Evolutionary conservation across 2,329 filamentous ascomycete genomes (phyloP).

Genomic region (Fusarium buharicum): DNA sequence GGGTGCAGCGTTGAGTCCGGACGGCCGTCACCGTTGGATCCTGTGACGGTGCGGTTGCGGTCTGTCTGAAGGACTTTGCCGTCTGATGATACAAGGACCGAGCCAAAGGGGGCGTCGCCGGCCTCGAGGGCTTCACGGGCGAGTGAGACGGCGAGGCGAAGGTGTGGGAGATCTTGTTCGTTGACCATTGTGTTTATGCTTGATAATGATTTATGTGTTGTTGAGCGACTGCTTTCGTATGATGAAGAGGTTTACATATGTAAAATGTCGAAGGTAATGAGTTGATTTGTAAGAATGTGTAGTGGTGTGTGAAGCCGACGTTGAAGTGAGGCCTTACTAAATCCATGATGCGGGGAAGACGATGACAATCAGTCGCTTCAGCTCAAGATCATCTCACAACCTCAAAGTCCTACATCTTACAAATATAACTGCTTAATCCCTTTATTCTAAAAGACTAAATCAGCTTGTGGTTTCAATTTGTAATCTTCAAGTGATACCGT

Average conservation of each 20-base stretch:
- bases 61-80: conserved; percentile 47
- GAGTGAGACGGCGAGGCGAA: conserved; percentile 45
- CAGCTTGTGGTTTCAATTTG: not conserved
- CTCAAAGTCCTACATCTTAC: not conserved
- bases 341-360: conserved; percentile 31
- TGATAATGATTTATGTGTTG: too few species aligned
- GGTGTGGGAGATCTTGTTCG: conserved; percentile 23
- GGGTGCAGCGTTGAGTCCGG: conserved; percentile 51
- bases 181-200: conserved; percentile 15
- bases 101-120: conserved; percentile 52
- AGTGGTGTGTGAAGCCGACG: not conserved
- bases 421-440: not conserved
- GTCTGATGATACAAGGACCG: conserved; percentile 48
- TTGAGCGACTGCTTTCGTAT: not conserved
- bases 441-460: not conserved
- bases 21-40: conserved; percentile 38
- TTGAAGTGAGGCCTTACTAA: conserved; percentile 3
- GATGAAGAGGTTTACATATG: not conserved
- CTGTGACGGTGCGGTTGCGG: conserved; percentile 50
- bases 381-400: not conserved
- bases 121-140: conserved; percentile 52
- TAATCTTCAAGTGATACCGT: not conserved
- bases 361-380: conserved; percentile 4
- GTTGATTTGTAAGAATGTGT: not conserved
- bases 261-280: not conserved